Conservation (phyloP, 495 filamentous ascomycete genomes). For the Penicillium diatomitis region DNA sequence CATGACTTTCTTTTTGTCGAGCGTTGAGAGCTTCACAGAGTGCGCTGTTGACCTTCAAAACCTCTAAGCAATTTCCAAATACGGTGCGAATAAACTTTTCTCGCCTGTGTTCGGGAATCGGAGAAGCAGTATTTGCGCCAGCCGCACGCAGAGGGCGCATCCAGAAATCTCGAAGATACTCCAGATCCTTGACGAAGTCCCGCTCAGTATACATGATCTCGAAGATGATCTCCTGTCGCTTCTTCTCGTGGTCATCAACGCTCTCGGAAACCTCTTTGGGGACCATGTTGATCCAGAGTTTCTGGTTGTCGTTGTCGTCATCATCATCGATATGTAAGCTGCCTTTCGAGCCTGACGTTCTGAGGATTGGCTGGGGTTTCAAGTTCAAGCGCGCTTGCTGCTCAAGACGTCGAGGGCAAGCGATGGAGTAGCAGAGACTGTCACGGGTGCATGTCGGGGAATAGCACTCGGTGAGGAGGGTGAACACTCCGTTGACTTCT, state of each 20-base stretch:
- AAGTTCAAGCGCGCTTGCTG: slow-evolving; percentile 90
- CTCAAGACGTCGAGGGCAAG: slow-evolving; percentile 87
- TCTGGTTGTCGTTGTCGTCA: slow-evolving; percentile 89
- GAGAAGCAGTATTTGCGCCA: slow-evolving; percentile 58
- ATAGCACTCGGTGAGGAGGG: slow-evolving; percentile 92
- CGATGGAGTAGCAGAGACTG: slow-evolving; percentile 95
- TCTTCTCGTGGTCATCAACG: slow-evolving; percentile 85
- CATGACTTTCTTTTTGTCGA: slow-evolving; percentile 78
- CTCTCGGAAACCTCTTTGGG: slow-evolving; percentile 88
- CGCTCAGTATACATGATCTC: slow-evolving; percentile 98
- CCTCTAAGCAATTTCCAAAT: slow-evolving; percentile 93
- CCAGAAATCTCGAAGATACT: slow-evolving; percentile 98
- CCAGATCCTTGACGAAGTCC: slow-evolving; percentile 98
- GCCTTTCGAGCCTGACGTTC: slow-evolving; percentile 66
- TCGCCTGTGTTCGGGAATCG: slow-evolving; percentile 78
- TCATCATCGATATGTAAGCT: slow-evolving; percentile 69
- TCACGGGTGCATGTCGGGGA: slow-evolving; percentile 94
- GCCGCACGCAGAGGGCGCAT: slow-evolving; percentile 76
- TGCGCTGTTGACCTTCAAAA: slow-evolving; percentile 78
- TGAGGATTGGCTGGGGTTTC: slow-evolving; percentile 80
- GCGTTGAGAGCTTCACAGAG: slow-evolving; percentile 82
- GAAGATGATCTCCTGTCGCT: slow-evolving; percentile 94
- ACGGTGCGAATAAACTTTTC: slow-evolving; percentile 90
- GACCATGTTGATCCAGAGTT: slow-evolving; percentile 98
- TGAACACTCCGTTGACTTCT: slow-evolving; percentile 94